Evolutionary conservation across 2,329 filamentous ascomycete species (phyloP), one percentile per base, ranked within the genome.

Genomic region (Sphaerulina vaccinii): DNA sequence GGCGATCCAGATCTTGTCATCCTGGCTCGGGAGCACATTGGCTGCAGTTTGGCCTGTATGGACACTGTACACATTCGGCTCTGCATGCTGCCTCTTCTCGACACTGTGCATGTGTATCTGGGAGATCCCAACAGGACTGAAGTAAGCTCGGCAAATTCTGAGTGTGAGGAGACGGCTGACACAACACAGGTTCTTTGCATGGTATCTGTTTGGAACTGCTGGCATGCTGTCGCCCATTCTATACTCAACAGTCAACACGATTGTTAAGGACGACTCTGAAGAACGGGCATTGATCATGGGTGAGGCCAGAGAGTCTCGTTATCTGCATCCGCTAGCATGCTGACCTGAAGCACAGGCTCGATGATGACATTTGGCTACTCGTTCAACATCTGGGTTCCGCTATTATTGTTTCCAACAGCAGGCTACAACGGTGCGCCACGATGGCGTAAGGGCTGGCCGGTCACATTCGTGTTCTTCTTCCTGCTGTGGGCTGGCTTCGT

Each of bases 351-450:
- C n/a, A n/a, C n/a, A n/a, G 50, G 50, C 13, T 33, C 50, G 19
- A 52, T 52, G 50, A 52, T 52, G 50, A 52, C 50, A n/a, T 48
- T 52, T 33, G 50, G 50, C 37, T 48, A 52, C 22, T 40, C 33
- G 11, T 48, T 48, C 37, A 41, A 52, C 18, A 52, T 52, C 19
- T 52, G 50, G 50, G 50, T 48, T 3, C 50, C 50, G 5, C 29
- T 52, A 1, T 43, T 52, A 3, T 18, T 42, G 1, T 52, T 52
- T 16, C 43, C 50, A 9, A 52, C 49, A 5, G 49, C 49, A 4
- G 49, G 49, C 6, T 22, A 18, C 9, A 27, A 52, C 19, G 49
- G 49, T n/a, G 49, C 49, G 16, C 49, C 49, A 22, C 32, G 42
- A 33, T 52, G 49, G 49, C 41, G 41, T 3, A 35, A 41, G 39